phyloP scores from a whole-genome alignment of 2,329 filamentous ascomycete genomes.

The Iodosphaeria phyllophila region DNA sequence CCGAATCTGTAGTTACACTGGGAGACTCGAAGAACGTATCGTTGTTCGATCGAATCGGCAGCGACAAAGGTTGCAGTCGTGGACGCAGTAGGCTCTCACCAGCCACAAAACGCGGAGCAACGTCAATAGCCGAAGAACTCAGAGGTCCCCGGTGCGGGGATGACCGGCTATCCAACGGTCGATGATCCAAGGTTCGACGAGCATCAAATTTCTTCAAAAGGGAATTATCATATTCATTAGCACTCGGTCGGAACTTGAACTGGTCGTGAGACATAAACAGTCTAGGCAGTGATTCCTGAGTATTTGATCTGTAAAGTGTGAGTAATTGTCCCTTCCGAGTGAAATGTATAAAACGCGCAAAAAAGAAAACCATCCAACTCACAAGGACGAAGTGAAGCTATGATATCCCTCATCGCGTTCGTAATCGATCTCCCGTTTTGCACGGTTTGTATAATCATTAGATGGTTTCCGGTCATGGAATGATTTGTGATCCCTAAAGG shows the following conservation, averaged over 20 bases:
- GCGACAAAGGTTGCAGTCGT: conserved; percentile 22
- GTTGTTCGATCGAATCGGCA: conserved; percentile 24
- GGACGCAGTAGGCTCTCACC: conserved; percentile 17
- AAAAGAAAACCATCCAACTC: conserved; percentile 4
- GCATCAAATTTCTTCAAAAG: conserved; percentile 38
- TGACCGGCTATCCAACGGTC: conserved; percentile 23
- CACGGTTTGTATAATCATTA: too few relatives aligned
- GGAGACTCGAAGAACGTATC: conserved; percentile 24
- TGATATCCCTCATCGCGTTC: conserved; percentile 15
- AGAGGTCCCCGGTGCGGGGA: conserved; percentile 24
- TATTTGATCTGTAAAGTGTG: conserved; percentile 14
- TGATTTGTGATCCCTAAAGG: too few relatives aligned
- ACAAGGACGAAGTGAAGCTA: conserved; percentile 13
- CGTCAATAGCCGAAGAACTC: conserved; percentile 21
- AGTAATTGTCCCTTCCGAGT: background rate
- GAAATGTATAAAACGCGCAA: background rate
- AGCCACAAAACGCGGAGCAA: conserved; percentile 16
- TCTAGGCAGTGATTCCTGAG: conserved; percentile 18
- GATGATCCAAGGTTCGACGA: too few relatives aligned
- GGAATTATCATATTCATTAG: conserved; percentile 24
- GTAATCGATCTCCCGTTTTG: conserved; percentile 5
- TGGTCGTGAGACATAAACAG: conserved; percentile 31
- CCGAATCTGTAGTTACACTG: conserved; percentile 23
- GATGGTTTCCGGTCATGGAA: too few relatives aligned
- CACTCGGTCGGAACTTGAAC: conserved; percentile 25